Base-by-base conservation (phyloP, 1,139 yeast genomes). In the Scheffersomyces stambukii region DNA sequence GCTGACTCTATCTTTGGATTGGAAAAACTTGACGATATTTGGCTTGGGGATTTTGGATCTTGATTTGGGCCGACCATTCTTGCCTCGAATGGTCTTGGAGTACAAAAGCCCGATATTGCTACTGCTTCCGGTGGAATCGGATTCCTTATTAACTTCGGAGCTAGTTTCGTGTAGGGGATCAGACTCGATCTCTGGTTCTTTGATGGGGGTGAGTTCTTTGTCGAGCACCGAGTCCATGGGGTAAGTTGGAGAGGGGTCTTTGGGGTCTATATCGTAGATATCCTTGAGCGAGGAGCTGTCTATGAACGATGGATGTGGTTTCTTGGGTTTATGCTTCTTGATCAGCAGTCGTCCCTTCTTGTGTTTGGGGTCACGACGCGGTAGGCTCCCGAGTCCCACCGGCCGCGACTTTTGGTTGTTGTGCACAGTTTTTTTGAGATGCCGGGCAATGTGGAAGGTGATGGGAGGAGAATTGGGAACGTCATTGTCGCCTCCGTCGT, bases 381-480 rank as follows among this genome's bases (percentile, higher is more conserved):
- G n/a, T n/a, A n/a, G n/a, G n/a, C n/a, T n/a, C n/a, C n/a, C n/a
- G n/a, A n/a, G n/a, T n/a, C n/a, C n/a, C n/a, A n/a, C n/a, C n/a
- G n/a, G n/a, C n/a, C n/a, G n/a, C 27, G 23, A 18, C 16, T 24
- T 18, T 19, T 30, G 7, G 21, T 11, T 18, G 27, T 18, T 13
- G 20, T 17, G 20, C 6, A 38, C 25, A 7, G 41, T 16, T 18
- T 43, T 41, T 17, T 40, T 41, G 4, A 49, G 39, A 30, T 52
- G 56, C 17, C 54, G 32, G 6, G 57, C 53, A 4, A 50, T 41
- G 30, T 54, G 49, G 27, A 61, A 54, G 4, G 55, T 40, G 5
- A 63, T 61, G 1, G 69, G 70, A 0, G 70, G 69, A 1, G 68
- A 61, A 4, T 42, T 44, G 29, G 50, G 50, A 7, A 44, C 16